Evolutionary conservation across 805 yeast species (phyloP).

Genomic region (Lachancea sp.): DNA sequence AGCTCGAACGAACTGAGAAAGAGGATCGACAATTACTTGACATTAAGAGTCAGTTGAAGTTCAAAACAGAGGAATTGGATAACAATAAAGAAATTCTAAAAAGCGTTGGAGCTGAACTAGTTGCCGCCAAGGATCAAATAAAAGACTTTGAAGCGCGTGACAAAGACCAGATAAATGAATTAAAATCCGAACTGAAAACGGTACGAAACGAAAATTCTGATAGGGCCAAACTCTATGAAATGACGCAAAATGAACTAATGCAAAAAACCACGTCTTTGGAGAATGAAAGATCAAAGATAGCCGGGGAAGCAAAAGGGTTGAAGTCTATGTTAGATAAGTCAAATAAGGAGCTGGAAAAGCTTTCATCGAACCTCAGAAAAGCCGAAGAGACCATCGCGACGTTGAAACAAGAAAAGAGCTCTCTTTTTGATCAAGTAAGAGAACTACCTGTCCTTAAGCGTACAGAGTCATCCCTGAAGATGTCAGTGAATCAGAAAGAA

Average conservation of each 20-base stretch:
- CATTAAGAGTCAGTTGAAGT: slow-evolving; percentile 31
- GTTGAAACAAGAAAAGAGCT: slow-evolving; percentile 16
- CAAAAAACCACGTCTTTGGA: slow-evolving; percentile 5
- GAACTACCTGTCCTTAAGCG: slow-evolving; percentile 19
- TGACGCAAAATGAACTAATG: slow-evolving; percentile 11
- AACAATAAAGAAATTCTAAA: slow-evolving; percentile 67
- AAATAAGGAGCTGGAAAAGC: slow-evolving; percentile 16
- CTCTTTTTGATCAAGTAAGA: slow-evolving; percentile 17
- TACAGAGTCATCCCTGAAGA: slow-evolving; percentile 18
- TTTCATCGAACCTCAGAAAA: slow-evolving; percentile 11
- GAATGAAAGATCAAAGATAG: slow-evolving; percentile 10
- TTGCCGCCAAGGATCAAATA: slow-evolving; percentile 55
- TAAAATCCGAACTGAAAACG: slow-evolving; percentile 23
- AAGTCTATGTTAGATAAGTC: slow-evolving; percentile 17
- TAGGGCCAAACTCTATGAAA: slow-evolving; percentile 20
- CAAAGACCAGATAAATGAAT: slow-evolving; percentile 15
- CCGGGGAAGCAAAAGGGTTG: slow-evolving; percentile 19
- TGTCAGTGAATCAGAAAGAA: slow-evolving; percentile 31
- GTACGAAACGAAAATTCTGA: slow-evolving; percentile 33
- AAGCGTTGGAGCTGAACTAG: slow-evolving; percentile 74
- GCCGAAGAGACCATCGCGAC: slow-evolving; percentile 14
- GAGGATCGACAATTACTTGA: slow-evolving; percentile 11
- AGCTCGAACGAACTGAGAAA: slow-evolving; percentile 8
- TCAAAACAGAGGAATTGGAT: slow-evolving; percentile 58
- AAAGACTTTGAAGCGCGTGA: slow-evolving; percentile 31